Base-by-base conservation (phyloP, 305 asterid species). In the Solanum hybrid region DNA sequence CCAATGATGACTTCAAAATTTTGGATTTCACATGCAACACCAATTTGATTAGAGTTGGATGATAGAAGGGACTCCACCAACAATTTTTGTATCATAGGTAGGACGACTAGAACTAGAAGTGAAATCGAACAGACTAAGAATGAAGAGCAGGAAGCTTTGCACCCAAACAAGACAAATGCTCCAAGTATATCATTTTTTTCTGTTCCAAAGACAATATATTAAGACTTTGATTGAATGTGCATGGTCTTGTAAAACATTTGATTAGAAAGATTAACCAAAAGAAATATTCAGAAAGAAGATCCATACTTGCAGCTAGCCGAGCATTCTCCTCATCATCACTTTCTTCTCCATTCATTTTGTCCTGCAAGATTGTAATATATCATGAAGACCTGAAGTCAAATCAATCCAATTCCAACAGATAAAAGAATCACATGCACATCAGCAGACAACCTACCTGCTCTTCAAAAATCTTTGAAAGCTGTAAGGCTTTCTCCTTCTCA, bases 401-500 rank as follows among this genome's bases (percentile, higher is more conserved):
- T 85, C 34, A 84, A 85, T 85, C 76, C 33, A 85, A 85, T 57
- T 26, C 89, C 57, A 64, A 86, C 87, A 86, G n/a, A 39, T 37
- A 24, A 89, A 12, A 79, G 61, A 90, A 33, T 26, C 78, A 61
- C 8, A 24, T 14, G 16, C 6, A 40, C 87, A 86, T 24, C 85
- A 89, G 80, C n/a, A 57, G 84, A 40, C 39, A 86, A 89, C 34
- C 82, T 86, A 97, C 99, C 98, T 95, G 99, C 97, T 96, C 99
- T 93, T 96, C 99, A 90, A 97, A 97, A 87, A 93, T 87, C 91
- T 91, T 95, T 22, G 98, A 97, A 92, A 93, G 99, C 93, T 94
- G 97, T 92, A 93, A 91, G 34, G 96, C 98, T 93, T 91, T 97
- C 92, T 95, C 97, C 90, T 93, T 95, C 86, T 95, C 97, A 84